Percentiles rank a stretch among this genome's conserved stretches.
phyloP scores from a whole-genome alignment of 2,329 filamentous ascomycete genomes.

The Metarhizium sp. region DNA sequence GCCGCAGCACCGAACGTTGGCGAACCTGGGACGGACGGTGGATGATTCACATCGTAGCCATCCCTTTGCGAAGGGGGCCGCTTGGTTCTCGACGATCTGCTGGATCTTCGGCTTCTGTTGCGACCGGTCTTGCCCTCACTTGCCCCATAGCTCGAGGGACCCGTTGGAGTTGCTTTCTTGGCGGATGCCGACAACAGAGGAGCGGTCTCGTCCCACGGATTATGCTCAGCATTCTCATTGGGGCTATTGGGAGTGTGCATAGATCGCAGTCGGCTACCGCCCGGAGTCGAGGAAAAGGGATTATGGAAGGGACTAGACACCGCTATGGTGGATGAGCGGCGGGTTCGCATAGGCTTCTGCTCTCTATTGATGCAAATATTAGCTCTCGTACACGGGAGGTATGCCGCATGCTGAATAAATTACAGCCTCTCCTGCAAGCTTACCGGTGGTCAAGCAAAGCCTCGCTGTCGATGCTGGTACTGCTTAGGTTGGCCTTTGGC shows the following conservation, averaged over 20 bases:
- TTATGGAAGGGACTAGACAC: constrained; percentile 24
- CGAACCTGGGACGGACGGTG: constrained; percentile 57
- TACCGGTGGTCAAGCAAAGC: constrained; percentile 79
- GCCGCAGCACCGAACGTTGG: constrained; percentile 42
- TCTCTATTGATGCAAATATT: constrained; percentile 27
- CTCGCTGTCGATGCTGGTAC: constrained; percentile 83
- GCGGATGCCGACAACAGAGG: constrained; percentile 40
- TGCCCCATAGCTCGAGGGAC: constrained; percentile 31
- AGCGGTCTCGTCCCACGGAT: constrained; percentile 37
- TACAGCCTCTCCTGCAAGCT: constrained; percentile 6
- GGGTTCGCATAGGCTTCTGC: constrained; percentile 52
- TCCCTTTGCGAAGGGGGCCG: constrained; percentile 28
- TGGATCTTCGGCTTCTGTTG: constrained; percentile 36
- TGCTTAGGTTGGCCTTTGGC: constrained; percentile 55
- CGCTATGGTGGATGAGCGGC: constrained; percentile 46
- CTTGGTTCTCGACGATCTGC: constrained; percentile 40
- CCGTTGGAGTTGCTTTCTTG: constrained; percentile 14
- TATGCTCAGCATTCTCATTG: constrained; percentile 39
- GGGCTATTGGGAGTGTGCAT: constrained; percentile 27
- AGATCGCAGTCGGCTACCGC: constrained; percentile 25
- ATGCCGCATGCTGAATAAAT: no score
- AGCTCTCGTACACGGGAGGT: not conserved
- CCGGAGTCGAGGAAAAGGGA: constrained; percentile 17
- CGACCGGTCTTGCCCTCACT: constrained; percentile 25
- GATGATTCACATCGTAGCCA: constrained; percentile 57